Conservation (phyloP, 2,329 filamentous ascomycete species). For the Cladophialophora exuberans region DNA sequence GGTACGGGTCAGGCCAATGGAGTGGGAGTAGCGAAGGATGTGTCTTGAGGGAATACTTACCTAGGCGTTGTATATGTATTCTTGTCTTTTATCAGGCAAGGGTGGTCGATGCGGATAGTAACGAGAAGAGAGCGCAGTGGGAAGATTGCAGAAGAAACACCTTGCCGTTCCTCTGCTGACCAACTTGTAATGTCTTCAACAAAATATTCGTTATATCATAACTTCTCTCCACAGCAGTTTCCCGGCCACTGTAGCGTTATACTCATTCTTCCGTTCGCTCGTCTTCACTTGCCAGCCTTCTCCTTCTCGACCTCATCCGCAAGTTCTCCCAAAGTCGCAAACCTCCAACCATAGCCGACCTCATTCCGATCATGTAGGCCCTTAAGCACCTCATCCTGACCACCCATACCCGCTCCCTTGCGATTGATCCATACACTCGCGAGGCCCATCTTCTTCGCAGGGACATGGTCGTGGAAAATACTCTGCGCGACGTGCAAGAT, state of each 20-base stretch:
- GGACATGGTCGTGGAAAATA: constrained; percentile 67
- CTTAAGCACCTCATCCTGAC: background rate
- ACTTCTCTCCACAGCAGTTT: too few species aligned
- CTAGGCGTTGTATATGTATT: too few species aligned
- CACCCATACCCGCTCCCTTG: constrained; percentile 36
- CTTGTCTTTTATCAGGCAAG: too few species aligned
- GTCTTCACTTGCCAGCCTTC: constrained; percentile 3
- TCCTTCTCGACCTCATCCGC: constrained; percentile 54
- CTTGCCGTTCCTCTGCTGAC: too few species aligned
- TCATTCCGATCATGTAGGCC: constrained; percentile 43
- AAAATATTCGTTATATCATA: too few species aligned
- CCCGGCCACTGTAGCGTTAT: too few species aligned
- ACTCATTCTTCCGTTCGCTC: background rate
- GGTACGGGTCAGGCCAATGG: too few species aligned
- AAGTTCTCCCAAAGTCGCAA: constrained; percentile 63
- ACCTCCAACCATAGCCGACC: constrained; percentile 58
- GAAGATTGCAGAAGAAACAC: too few species aligned
- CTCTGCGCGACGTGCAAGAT: constrained; percentile 72
- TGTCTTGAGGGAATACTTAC: background rate
- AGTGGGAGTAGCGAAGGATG: too few species aligned
- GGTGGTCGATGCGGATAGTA: too few species aligned
- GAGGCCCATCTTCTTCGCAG: constrained; percentile 64
- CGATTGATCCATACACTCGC: constrained; percentile 68
- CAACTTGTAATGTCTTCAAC: too few species aligned
- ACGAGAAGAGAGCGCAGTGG: too few species aligned